A percentile compares a stretch with the other conserved stretches of the same genome.
phyloP scores from a whole-genome alignment of 2,329 filamentous ascomycete species.

The Botrytis pseudocinerea region DNA sequence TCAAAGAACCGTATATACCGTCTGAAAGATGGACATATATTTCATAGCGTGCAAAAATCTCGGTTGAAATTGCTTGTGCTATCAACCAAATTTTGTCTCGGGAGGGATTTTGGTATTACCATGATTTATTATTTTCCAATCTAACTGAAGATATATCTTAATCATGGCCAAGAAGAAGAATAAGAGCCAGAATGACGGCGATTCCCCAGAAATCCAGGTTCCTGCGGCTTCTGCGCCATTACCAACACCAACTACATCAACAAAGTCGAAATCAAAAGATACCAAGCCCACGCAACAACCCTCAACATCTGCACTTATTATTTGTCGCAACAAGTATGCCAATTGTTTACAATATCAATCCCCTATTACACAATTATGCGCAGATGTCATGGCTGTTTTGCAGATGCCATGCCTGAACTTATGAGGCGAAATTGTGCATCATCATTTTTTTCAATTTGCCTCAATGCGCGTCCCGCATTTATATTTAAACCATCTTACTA shows the following conservation, averaged over 20 bases:
- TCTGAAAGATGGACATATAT: conserved; percentile 10
- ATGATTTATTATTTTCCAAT: conserved; percentile 18
- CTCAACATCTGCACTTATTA: conserved; percentile 54
- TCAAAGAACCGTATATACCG: neutral
- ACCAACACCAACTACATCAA: conserved; percentile 30
- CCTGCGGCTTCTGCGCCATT: conserved; percentile 29
- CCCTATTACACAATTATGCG: conserved; percentile 1
- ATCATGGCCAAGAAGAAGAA: conserved; percentile 52
- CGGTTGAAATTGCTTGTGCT: conserved; percentile 25
- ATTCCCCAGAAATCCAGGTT: conserved; percentile 32
- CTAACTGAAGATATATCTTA: conserved; percentile 13
- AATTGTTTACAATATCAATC: neutral
- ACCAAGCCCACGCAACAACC: conserved; percentile 39
- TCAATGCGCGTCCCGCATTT: conserved; percentile 11
- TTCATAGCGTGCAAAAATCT: conserved; percentile 25
- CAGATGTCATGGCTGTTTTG: conserved; percentile 2
- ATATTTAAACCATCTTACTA: neutral
- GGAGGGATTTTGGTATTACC: conserved; percentile 18
- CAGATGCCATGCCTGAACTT: conserved; percentile 16
- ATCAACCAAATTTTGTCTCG: conserved; percentile 23
- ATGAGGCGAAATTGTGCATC: conserved; percentile 17
- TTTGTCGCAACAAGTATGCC: conserved; percentile 69
- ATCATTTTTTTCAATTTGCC: neutral
- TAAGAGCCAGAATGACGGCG: conserved; percentile 44
- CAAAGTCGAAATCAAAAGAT: conserved; percentile 36